Evolutionary conservation across 2,329 filamentous ascomycete species (phyloP).

Genomic region (Metarhizium anisopliae): DNA sequence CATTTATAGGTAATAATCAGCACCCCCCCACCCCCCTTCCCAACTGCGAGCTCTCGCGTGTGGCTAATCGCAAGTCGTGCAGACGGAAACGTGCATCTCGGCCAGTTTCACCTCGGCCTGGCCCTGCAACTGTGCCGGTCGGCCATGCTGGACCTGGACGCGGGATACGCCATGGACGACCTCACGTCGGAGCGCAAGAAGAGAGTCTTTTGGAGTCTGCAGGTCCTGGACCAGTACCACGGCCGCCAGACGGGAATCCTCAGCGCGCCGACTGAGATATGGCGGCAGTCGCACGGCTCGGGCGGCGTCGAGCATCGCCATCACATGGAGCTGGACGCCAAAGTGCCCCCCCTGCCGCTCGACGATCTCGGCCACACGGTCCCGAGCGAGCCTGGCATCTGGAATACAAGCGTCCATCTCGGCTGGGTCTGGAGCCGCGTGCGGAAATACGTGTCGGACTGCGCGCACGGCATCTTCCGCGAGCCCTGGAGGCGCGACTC

Average conservation of each 20-base stretch:
- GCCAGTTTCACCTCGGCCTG: conserved; percentile 40
- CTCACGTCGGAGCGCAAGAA: conserved; percentile 34
- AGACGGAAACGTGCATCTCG: conserved; percentile 40
- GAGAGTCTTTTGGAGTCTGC: conserved; percentile 41
- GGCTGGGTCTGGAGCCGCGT: conserved; percentile 43
- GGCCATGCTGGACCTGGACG: conserved; percentile 36
- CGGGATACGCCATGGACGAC: conserved; percentile 26
- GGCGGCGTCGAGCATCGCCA: conserved; percentile 10
- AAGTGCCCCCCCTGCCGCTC: conserved; percentile 31
- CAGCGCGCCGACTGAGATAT: conserved; percentile 30
- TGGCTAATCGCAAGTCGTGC: conserved; percentile 2
- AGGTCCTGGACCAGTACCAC: conserved; percentile 40
- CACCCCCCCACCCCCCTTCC: not conserved
- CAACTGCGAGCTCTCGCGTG: no score
- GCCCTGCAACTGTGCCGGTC: conserved; percentile 41
- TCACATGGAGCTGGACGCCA: conserved; percentile 17
- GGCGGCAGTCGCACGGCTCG: conserved; percentile 26
- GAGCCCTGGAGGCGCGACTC: conserved; percentile 45
- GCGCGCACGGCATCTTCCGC: conserved; percentile 34
- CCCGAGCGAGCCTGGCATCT: conserved; percentile 35
- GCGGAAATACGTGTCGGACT: conserved; percentile 37
- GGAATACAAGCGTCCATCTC: conserved; percentile 39
- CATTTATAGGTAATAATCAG: conserved; percentile 34
- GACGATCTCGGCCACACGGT: conserved; percentile 34
- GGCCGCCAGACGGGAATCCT: conserved; percentile 36